These are phyloP conservation scores for Aspergillus sp. DNA, from an alignment of 2,329 filamentous ascomycete species.

Conservation along the genomic window DNA sequence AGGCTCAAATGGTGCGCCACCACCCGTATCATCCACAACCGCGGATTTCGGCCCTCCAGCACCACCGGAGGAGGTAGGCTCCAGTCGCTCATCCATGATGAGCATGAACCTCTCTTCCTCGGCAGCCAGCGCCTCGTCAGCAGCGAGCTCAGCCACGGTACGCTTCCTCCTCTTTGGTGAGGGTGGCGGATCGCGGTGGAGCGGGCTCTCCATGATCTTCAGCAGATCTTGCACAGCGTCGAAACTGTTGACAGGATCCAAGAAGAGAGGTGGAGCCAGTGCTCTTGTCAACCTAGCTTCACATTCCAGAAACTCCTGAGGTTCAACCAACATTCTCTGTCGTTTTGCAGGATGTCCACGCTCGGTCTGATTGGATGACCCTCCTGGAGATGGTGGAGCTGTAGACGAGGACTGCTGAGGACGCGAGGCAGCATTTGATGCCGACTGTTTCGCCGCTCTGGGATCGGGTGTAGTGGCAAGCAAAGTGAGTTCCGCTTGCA, in stretches of 20 bases:
- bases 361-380: constrained; percentile 62
- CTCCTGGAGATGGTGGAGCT: constrained; percentile 67
- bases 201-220: constrained; percentile 70
- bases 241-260: constrained; percentile 71
- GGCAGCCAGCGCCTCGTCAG: constrained; percentile 88
- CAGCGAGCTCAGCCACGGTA: constrained; percentile 90
- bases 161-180: constrained; percentile 87
- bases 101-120: constrained; percentile 92
- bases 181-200: constrained; percentile 74
- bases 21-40: constrained; percentile 73
- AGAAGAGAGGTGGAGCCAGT: constrained; percentile 71
- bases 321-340: constrained; percentile 77
- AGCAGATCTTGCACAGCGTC: constrained; percentile 72
- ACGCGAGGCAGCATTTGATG: constrained; percentile 44
- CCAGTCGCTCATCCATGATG: constrained; percentile 79
- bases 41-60: constrained; percentile 61
- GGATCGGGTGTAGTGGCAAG: constrained; percentile 71
- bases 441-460: constrained; percentile 51
- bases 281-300: constrained; percentile 75
- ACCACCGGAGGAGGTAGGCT: constrained; percentile 59
- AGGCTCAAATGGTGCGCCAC: constrained; percentile 74
- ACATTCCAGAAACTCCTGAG: constrained; percentile 69
- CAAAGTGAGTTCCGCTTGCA: constrained; percentile 73
- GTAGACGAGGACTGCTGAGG: constrained; percentile 42
- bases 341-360: constrained; percentile 62